Evolutionary conservation across 345 rosid species (phyloP), one percentile per base, ranked within the genome.

Genomic region (Isatis tinctoria): DNA sequence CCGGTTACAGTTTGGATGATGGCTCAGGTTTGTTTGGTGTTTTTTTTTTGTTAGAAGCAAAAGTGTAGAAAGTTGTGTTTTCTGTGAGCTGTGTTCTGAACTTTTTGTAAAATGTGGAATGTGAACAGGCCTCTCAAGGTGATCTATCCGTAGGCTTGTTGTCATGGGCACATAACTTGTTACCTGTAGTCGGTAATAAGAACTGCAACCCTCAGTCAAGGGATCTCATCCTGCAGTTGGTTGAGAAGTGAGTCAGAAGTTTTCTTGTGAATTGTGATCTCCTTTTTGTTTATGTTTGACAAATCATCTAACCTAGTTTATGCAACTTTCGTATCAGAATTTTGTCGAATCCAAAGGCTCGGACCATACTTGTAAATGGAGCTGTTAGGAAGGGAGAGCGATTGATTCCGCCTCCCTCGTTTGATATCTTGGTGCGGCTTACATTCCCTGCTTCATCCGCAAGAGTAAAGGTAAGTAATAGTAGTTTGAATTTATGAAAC

Each of bases 341-440:
- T 65, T 71, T 87, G 67, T 80, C 88, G 65, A 73, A 80, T 20
- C 84, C 93, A 2, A 90, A 85, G 70, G 93, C 96, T 40, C 65
- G 81, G 3, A 79, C 88, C 44, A 83, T 90, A 67, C 84, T 90
- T 71, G 86, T 88, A 30, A 90, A 82, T 39, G 83, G 86, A 79
- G 93, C 96, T 54, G 86, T 85, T 78, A 86, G 86, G 80, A 90
- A 80, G 71, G 96, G 96, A 65, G 96, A 88, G 78, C 86, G 90
- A 40, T 52, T 88, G 65, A 60, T 90, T 32, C 88, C 96, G 2
- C 93, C 96, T 65, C 67, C 83, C 77, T 83, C 89, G 18, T 65
- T 85, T 48, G 93, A 90, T 81, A 85, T 75, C 45, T 60, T 90
- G 67, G 26, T 90, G 78, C 85, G 82, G 73, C 79, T 80, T 75